Conservation (phyloP, 306 rosid genomes). For the Adenanthera pavonina region DNA sequence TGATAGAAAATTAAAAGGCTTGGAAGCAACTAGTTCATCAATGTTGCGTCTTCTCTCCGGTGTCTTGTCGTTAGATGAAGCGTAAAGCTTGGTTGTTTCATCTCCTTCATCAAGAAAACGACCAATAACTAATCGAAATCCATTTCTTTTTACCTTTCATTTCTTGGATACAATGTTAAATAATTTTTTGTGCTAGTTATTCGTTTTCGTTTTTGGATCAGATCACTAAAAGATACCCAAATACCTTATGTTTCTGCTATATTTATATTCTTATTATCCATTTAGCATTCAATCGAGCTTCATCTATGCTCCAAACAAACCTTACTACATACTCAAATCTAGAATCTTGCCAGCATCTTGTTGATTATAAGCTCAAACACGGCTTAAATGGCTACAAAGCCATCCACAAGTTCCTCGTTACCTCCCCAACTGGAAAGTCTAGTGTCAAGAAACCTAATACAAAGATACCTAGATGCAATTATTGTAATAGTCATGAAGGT, state of each 20-base stretch:
- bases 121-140: slow-evolving; percentile 33
- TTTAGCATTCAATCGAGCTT: slow-evolving; percentile 41
- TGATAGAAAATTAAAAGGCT: background rate
- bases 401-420: slow-evolving; percentile 63
- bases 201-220: slow-evolving; percentile 36
- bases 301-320: slow-evolving; percentile 62
- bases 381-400: slow-evolving; percentile 75
- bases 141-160: slow-evolving; percentile 17
- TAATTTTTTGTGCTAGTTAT: slow-evolving; percentile 18
- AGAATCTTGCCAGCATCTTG: slow-evolving; percentile 77
- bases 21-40: background rate
- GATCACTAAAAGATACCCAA: slow-evolving; percentile 25
- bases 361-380: slow-evolving; percentile 78
- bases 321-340: slow-evolving; percentile 70
- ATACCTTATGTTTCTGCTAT: slow-evolving; percentile 32
- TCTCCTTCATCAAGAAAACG: slow-evolving; percentile 29
- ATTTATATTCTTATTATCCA: slow-evolving; percentile 21
- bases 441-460: slow-evolving; percentile 58
- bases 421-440: slow-evolving; percentile 68
- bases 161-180: slow-evolving; percentile 8
- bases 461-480: slow-evolving; percentile 69
- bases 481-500: slow-evolving; percentile 69
- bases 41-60: background rate
- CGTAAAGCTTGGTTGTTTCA: slow-evolving; percentile 3
- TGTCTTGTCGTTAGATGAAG: background rate